These are phyloP conservation scores for Cryptosporidium ubiquitum DNA, from an alignment of 169 alveolate genomes.

Conservation along the genomic window DNA sequence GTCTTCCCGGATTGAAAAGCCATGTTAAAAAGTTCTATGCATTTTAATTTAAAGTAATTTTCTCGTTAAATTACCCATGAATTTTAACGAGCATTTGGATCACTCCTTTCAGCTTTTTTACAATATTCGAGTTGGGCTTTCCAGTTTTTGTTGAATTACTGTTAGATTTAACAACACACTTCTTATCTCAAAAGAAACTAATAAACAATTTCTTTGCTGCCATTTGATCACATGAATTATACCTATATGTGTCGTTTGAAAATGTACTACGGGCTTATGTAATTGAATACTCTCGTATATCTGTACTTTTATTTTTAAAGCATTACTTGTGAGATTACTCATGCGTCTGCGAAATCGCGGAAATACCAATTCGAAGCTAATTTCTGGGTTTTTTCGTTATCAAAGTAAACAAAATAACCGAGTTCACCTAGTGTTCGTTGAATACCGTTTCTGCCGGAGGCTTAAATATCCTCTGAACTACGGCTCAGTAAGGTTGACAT, in stretches of 20 bases:
- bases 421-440: no score
- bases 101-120: no score
- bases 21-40: background rate
- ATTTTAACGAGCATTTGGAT: background rate
- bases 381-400: background rate
- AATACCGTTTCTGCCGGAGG: background rate
- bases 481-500: no score
- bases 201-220: background rate
- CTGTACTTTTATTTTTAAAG: background rate
- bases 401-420: background rate
- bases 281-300: background rate
- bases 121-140: background rate
- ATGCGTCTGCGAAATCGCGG: no score
- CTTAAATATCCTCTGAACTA: background rate
- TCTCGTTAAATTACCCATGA: background rate
- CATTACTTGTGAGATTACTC: no score
- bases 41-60: no score
- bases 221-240: background rate
- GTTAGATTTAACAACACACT: background rate
- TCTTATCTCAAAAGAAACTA: no score
- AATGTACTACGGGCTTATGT: no score
- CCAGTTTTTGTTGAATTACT: no score
- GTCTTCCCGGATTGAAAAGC: constrained; percentile 4
- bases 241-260: no score
- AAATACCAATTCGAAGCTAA: no score